Conservation (phyloP, 768 basidiomycete genomes). For the Russula compacta region DNA sequence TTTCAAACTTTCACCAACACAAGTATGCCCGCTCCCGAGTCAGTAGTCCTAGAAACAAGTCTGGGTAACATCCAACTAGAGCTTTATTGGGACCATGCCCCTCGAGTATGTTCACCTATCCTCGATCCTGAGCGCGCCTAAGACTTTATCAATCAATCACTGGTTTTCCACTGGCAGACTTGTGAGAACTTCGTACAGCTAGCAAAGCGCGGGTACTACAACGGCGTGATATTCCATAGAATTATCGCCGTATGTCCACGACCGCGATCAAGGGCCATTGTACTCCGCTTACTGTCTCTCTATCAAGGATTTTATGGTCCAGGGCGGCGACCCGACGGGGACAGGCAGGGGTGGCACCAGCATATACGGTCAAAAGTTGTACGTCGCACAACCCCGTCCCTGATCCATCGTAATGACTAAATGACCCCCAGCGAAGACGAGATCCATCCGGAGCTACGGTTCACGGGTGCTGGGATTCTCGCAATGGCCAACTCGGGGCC, state of each 20-base stretch:
- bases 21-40: slow-evolving; percentile 28
- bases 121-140: neutral
- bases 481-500: slow-evolving; percentile 97
- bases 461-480: slow-evolving; percentile 93
- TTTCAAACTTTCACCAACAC: neutral
- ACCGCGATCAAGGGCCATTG: neutral
- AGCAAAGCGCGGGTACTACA: slow-evolving; percentile 88
- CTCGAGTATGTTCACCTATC: slow-evolving; percentile 36
- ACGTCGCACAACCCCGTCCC: slow-evolving; percentile 23
- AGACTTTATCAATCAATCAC: slow-evolving; percentile 8
- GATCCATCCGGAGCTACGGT: slow-evolving; percentile 81
- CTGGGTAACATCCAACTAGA: slow-evolving; percentile 85
- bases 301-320: slow-evolving; percentile 89
- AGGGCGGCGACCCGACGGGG: slow-evolving; percentile 92
- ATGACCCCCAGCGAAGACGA: slow-evolving; percentile 69
- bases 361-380: slow-evolving; percentile 86
- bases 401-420: neutral
- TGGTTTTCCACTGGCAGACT: slow-evolving; percentile 41
- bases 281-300: neutral
- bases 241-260: slow-evolving; percentile 62
- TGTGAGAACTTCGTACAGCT: slow-evolving; percentile 94
- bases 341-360: slow-evolving; percentile 89
- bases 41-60: slow-evolving; percentile 73
- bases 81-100: slow-evolving; percentile 89
- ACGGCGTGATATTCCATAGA: slow-evolving; percentile 82